phyloP scores from a whole-genome alignment of 2,329 filamentous ascomycete genomes.

The Corniculantispora saksenae region DNA sequence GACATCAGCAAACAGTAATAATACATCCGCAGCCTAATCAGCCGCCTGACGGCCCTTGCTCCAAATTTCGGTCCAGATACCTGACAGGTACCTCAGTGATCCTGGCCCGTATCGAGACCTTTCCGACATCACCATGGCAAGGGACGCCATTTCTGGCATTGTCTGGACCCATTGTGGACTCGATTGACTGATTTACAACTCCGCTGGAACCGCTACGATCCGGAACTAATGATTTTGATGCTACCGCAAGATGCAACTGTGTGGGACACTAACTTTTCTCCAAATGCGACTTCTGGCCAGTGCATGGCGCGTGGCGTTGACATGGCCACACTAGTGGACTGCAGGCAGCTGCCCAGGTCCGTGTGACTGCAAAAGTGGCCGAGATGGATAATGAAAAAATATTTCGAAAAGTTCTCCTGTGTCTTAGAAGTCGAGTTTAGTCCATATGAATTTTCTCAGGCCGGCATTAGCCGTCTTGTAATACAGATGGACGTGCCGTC shows the following conservation, averaged over 20 bases:
- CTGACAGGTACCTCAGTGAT: neutral
- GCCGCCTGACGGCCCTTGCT: neutral
- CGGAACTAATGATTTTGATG: neutral
- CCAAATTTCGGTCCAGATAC: neutral
- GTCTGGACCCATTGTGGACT: neutral
- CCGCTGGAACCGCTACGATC: neutral
- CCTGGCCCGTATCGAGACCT: neutral
- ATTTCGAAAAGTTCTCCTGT: neutral
- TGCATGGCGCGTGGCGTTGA: neutral
- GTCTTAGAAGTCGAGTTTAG: neutral
- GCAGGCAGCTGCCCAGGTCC: neutral
- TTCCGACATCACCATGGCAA: neutral
- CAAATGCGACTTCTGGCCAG: neutral
- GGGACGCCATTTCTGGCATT: neutral
- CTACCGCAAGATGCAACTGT: neutral
- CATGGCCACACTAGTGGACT: neutral
- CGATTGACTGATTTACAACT: neutral
- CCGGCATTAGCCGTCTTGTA: neutral
- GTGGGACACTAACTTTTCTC: neutral
- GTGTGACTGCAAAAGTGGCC: neutral
- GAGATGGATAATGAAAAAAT: neutral
- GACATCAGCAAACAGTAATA: neutral
- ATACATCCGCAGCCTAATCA: neutral
- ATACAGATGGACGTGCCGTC: neutral
- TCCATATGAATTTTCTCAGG: neutral